Conservation (phyloP, 768 basidiomycete genomes). For the Boletus sensibilis region DNA sequence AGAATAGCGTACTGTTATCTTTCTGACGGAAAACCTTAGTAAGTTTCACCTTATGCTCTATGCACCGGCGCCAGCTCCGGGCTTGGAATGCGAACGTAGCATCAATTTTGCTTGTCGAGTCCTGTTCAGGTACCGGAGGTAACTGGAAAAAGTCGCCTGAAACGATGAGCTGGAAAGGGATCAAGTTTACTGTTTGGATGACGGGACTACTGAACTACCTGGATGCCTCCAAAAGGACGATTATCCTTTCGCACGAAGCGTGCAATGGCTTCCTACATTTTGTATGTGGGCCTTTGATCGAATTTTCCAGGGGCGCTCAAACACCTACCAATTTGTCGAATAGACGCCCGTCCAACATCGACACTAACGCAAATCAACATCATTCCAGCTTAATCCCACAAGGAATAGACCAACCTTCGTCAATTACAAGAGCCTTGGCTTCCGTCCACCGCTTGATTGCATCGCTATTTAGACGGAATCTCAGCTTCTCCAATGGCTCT, state of each 20-base stretch:
- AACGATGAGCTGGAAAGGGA: conserved; percentile 53
- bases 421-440: conserved; percentile 60
- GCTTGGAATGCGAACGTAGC: conserved; percentile 69
- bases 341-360: conserved; percentile 69
- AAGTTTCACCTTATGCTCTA: conserved; percentile 45
- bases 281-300: neutral
- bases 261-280: conserved; percentile 38
- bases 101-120: conserved; percentile 49
- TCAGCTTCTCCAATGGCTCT: conserved; percentile 43
- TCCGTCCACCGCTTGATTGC: conserved; percentile 48
- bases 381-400: neutral
- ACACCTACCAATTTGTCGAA: conserved; percentile 67
- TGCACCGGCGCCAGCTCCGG: conserved; percentile 54
- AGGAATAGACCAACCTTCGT: conserved; percentile 56
- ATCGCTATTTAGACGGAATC: conserved; percentile 31
- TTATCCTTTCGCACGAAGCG: conserved; percentile 39
- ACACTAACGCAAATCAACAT: conserved; percentile 42
- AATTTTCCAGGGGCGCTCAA: conserved; percentile 35
- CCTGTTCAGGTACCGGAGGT: conserved; percentile 59
- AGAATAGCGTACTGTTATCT: conserved; percentile 43
- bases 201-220: conserved; percentile 35
- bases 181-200: conserved; percentile 4
- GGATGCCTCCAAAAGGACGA: conserved; percentile 67
- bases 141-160: conserved; percentile 83
- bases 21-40: conserved; percentile 73